Evolutionary conservation across 306 rosid genomes (phyloP).

Genomic region (Cucumis cinereus): DNA sequence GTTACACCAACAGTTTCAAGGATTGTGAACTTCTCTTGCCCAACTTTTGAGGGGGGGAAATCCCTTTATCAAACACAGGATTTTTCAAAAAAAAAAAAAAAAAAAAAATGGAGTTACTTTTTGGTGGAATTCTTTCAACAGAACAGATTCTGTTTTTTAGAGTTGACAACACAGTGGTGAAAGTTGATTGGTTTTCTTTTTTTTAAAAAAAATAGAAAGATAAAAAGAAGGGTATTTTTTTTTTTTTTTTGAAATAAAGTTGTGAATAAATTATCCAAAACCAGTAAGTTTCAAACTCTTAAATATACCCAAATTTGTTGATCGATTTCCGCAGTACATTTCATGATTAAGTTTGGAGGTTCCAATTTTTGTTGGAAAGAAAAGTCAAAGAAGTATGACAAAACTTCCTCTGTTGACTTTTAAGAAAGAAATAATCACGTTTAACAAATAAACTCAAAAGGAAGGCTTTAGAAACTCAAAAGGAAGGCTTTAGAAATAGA

Average conservation of each 20-base stretch:
- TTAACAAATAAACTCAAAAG: not conserved
- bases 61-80: no score
- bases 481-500: not conserved
- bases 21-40: not conserved
- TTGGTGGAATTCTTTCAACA: not conserved
- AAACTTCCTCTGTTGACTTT: not conserved
- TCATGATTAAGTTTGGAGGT: no score
- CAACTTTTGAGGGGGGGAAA: no score
- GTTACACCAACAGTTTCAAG: not conserved
- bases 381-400: no score
- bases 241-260: not conserved
- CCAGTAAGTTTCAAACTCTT: not conserved
- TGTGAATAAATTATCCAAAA: not conserved
- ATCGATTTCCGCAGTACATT: not conserved
- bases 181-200: not conserved
- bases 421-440: not conserved
- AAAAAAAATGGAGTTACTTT: no score
- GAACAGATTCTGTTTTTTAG: no score
- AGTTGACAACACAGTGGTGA: not conserved
- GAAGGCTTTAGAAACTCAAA: not conserved
- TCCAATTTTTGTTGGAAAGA: no score
- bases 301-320: not conserved
- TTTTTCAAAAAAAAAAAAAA: no score
- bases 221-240: not conserved
- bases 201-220: no score